phyloP scores from a whole-genome alignment of 148 eudicot genomes.

The Amaranthus hypochondriacus region DNA sequence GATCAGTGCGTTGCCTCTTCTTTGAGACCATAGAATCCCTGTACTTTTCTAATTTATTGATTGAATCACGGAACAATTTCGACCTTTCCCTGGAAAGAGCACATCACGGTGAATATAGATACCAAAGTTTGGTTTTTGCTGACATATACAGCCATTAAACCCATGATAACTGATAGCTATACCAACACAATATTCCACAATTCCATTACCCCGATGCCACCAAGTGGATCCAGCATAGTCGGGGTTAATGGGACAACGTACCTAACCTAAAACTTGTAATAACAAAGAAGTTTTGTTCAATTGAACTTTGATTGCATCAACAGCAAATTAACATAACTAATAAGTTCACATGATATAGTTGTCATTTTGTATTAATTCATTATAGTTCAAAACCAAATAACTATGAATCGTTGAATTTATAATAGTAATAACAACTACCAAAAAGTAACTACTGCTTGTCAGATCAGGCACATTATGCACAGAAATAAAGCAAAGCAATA shows the following conservation, averaged over 20 bases:
- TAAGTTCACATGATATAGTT: too few species aligned
- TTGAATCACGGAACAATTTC: slow-evolving; percentile 35
- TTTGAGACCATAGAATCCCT: slow-evolving; percentile 27
- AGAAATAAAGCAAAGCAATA: neutral
- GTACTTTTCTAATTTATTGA: slow-evolving; percentile 36
- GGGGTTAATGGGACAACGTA: too few species aligned
- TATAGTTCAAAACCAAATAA: neutral
- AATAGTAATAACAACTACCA: too few species aligned
- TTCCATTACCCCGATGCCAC: too few species aligned
- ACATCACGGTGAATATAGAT: slow-evolving; percentile 7
- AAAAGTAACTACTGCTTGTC: neutral
- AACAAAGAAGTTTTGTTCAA: too few species aligned
- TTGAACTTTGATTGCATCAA: too few species aligned
- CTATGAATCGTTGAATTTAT: neutral
- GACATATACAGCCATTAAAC: neutral
- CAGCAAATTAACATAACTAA: too few species aligned
- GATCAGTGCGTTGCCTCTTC: slow-evolving; percentile 43
- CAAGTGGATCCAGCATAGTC: too few species aligned
- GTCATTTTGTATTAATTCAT: too few species aligned
- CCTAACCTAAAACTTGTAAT: too few species aligned
- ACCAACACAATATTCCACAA: too few species aligned
- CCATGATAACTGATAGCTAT: neutral
- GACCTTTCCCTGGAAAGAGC: slow-evolving; percentile 38
- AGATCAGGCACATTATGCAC: neutral
- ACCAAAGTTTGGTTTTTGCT: neutral